Evolutionary conservation across 1,284 basidiomycete species (phyloP).

Genomic region (Ganoderma leucocontextum): DNA sequence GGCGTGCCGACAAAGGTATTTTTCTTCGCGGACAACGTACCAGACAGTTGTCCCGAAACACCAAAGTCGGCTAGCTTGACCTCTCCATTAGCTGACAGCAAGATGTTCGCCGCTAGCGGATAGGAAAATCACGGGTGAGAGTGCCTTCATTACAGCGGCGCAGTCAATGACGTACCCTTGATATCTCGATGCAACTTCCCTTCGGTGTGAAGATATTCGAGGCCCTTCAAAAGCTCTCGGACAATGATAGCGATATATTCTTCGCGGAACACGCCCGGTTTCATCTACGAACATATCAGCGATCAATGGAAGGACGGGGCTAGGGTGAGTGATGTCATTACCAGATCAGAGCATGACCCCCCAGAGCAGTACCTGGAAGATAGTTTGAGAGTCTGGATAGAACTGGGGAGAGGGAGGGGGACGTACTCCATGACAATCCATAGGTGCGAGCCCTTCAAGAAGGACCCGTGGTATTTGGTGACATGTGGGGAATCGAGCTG

Average conservation of each 20-base stretch:
- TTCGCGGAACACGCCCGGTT: conserved; percentile 96
- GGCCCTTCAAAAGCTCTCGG: conserved; percentile 88
- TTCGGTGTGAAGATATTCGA: conserved; percentile 96
- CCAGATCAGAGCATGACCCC: conserved; percentile 86
- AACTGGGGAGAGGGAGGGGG: conserved; percentile 33
- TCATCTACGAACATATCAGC: conserved; percentile 75
- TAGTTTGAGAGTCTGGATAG: conserved; percentile 23
- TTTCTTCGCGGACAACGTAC: conserved; percentile 97
- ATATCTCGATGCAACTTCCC: conserved; percentile 98
- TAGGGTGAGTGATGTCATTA: conserved; percentile 46
- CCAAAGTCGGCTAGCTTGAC: conserved; percentile 99
- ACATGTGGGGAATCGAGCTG: conserved; percentile 96
- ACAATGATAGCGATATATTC: conserved; percentile 99
- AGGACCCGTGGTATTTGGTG: conserved; percentile 97
- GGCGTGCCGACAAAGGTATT: conserved; percentile 98
- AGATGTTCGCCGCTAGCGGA: conserved; percentile 87
- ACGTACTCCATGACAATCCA: conserved; percentile 99
- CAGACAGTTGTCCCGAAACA: conserved; percentile 97
- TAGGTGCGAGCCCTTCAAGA: conserved; percentile 91
- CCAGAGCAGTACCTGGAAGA: conserved; percentile 80
- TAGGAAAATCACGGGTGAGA: neutral
- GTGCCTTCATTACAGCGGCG: neutral
- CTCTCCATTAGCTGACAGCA: conserved; percentile 93
- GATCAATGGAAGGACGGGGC: conserved; percentile 22
- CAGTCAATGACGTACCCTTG: conserved; percentile 71